Evolutionary conservation across 108 stramenopile species (phyloP), one percentile per base, ranked within the genome.

Genomic region (Pseudonitzschia multistriata): DNA sequence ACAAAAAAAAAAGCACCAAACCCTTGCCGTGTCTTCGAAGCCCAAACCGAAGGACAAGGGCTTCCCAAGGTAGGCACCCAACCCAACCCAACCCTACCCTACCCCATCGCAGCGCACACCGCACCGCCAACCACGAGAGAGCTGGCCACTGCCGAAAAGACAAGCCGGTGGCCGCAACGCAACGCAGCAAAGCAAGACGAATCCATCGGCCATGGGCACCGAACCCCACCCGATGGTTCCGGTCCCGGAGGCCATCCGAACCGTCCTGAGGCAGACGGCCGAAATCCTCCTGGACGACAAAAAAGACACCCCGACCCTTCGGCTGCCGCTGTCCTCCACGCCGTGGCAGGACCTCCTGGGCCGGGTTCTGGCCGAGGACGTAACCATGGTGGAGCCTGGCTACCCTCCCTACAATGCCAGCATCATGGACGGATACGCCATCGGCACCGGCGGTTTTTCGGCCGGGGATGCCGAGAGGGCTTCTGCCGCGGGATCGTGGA

Each of bases 361-460:
- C 29, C 47, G 68, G 35, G 73, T 82, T 19, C 70, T 88, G 39
- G 88, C 76, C 14, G 27, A 72, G n/a, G 78, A 86, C 61, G 79
- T 93, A 2, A 22, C 49, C 28, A 85, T 80, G 64, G 63, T 68
- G 11, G 65, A 65, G 45, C 88, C 88, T 15, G 92, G 92, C 25
- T 93, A 90, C 77, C 92, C 92, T 3, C 70, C 86, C 17, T 88
- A 89, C 71, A 85, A 83, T 66, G 85, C 89, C 1, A 84, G 84
- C 34, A 88, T 93, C 34, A 93, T 93, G 92, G 92, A 93, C 81
- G 92, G 92, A 64, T 93, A 87, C 76, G 89, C 86, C 31, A 72
- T 90, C 49, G 71, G 72, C 47, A 65, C 54, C 14, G 17, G 10
- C 33, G 15, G 37, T 28, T 67, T 35, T 22, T 39, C 53, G 5